Evolutionary conservation across 257 asterid species (phyloP).

Genomic region (Agastache rugosa): DNA sequence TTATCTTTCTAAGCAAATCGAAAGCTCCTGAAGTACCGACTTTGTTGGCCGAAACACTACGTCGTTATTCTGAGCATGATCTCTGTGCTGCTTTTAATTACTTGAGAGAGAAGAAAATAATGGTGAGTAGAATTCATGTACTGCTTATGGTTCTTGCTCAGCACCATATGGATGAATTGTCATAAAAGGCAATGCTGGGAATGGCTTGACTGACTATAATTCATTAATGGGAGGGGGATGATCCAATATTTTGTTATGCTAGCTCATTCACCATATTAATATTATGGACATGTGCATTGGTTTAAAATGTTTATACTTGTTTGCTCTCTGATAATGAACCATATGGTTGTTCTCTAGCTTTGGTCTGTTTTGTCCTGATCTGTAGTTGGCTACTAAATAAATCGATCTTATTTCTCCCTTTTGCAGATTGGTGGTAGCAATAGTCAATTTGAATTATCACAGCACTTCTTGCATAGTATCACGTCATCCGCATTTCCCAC

Average conservation of each 20-base stretch:
- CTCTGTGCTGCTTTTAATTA: slow-evolving; percentile 94
- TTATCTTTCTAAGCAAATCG: slow-evolving; percentile 81
- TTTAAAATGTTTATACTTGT: slow-evolving; percentile 4
- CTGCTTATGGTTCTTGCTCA: slow-evolving; percentile 15
- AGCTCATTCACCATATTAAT: slow-evolving; percentile 14
- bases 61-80: slow-evolving; percentile 96
- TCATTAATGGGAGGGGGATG: background rate
- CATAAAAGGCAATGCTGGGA: slow-evolving; percentile 24
- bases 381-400: slow-evolving; percentile 27
- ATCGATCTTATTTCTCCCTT: slow-evolving; percentile 32
- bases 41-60: slow-evolving; percentile 83
- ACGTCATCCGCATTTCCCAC: slow-evolving; percentile 68
- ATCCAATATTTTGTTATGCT: slow-evolving; percentile 18
- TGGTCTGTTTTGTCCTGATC: slow-evolving; percentile 25
- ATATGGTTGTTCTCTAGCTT: slow-evolving; percentile 25
- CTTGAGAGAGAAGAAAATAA: slow-evolving; percentile 83
- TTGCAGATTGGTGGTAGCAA: slow-evolving; percentile 86
- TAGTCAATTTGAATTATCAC: slow-evolving; percentile 78
- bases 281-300: background rate
- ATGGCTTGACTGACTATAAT: slow-evolving; percentile 15
- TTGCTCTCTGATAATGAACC: slow-evolving; percentile 22
- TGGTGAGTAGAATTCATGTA: slow-evolving; percentile 59
- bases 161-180: slow-evolving; percentile 14
- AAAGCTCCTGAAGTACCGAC: slow-evolving; percentile 72
- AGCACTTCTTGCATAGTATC: slow-evolving; percentile 70